Percentiles rank a stretch among this genome's conserved stretches.
phyloP scores from a whole-genome alignment of 2,329 filamentous ascomycete genomes.

The Fusarium torreyae region DNA sequence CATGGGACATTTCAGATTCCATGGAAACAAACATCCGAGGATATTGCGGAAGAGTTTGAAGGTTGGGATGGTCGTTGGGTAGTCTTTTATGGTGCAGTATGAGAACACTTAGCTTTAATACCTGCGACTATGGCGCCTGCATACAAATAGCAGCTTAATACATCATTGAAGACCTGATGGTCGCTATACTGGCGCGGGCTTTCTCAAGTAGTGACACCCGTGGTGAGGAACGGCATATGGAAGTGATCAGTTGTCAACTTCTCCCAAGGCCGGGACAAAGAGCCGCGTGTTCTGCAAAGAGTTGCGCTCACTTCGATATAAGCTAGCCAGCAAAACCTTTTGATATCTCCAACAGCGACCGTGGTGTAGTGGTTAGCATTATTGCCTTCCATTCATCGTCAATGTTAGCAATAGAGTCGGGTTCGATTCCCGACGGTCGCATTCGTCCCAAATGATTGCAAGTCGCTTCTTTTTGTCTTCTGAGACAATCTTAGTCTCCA shows the following conservation, averaged over 20 bases:
- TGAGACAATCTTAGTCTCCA: not conserved
- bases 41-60: conserved; percentile 37
- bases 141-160: rapidly evolving
- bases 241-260: not conserved
- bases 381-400: conserved; percentile 23
- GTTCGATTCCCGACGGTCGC: conserved; percentile 38
- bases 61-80: conserved; percentile 29
- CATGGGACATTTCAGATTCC: conserved; percentile 39
- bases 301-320: too few relatives aligned
- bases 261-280: too few relatives aligned
- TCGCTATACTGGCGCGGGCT: too few relatives aligned
- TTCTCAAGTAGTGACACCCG: not conserved
- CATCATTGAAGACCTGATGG: too few relatives aligned
- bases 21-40: conserved; percentile 26
- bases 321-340: too few relatives aligned
- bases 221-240: not conserved
- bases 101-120: too few relatives aligned
- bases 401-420: conserved; percentile 31
- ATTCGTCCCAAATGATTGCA: rapidly evolving
- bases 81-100: too few relatives aligned
- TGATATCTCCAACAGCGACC: conserved; percentile 1
- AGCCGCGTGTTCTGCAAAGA: too few relatives aligned
- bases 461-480: not conserved
- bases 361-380: conserved; percentile 40
- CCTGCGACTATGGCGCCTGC: not conserved